phyloP scores from a whole-genome alignment of 1,284 basidiomycete genomes.

The Sporisorium scitamineum region DNA sequence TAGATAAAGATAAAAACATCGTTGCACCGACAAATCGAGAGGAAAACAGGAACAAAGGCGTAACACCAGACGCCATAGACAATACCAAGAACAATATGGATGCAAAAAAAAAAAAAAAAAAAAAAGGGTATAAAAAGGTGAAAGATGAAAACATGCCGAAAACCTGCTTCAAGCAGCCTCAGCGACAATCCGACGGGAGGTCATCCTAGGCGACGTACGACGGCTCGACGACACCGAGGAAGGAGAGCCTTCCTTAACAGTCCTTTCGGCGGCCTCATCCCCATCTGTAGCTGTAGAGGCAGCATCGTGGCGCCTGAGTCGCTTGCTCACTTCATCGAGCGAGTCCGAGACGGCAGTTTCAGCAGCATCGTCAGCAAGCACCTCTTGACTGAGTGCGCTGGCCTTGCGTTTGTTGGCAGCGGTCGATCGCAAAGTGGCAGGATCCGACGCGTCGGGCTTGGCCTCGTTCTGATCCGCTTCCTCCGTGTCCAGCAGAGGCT shows the following conservation, averaged over 20 bases:
- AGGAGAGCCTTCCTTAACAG: slow-evolving; percentile 30
- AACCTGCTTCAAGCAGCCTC: slow-evolving; percentile 13
- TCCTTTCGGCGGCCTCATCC: slow-evolving; percentile 9
- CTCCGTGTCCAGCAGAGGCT: slow-evolving; percentile 41
- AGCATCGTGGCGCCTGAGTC: slow-evolving; percentile 21
- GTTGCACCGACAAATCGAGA: background rate
- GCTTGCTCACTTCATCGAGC: slow-evolving; percentile 34
- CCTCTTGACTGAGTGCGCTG: slow-evolving; percentile 47
- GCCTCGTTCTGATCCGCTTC: slow-evolving; percentile 21
- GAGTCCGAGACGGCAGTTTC: background rate
- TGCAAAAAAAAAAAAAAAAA: slow-evolving; percentile 1
- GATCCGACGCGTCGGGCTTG: slow-evolving; percentile 1
- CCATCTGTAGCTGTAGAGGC: slow-evolving; percentile 1
- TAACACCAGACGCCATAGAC: background rate
- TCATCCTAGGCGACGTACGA: slow-evolving; percentile 47
- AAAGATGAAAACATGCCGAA: background rate
- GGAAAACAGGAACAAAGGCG: background rate
- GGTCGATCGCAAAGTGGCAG: background rate
- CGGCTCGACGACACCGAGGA: slow-evolving; percentile 43
- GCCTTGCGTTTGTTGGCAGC: slow-evolving; percentile 44
- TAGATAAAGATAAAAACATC: background rate
- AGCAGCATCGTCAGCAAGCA: slow-evolving; percentile 17
- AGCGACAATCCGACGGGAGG: slow-evolving; percentile 26
- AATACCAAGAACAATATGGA: background rate
- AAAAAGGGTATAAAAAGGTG: no score